phyloP scores from a whole-genome alignment of 495 filamentous ascomycete genomes.

The Amorphotheca resinae region DNA sequence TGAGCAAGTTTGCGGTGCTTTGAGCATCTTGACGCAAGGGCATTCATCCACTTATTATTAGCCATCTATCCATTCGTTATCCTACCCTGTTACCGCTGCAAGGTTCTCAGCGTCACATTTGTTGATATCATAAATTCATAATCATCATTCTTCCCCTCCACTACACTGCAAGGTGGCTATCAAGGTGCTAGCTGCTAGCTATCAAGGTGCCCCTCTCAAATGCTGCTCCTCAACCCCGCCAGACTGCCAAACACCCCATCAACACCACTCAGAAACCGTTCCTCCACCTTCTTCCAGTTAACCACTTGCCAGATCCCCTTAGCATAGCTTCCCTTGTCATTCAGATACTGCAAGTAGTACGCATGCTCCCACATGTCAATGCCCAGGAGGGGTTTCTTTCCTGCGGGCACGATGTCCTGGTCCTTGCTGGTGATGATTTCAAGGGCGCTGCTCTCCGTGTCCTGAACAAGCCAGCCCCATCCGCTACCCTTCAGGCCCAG shows the following conservation, averaged over 20 bases:
- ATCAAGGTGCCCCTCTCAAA: no score
- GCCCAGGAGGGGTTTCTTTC: constrained; percentile 63
- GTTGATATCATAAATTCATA: not conserved
- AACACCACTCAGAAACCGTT: not conserved
- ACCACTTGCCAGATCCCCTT: constrained; percentile 70
- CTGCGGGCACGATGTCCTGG: constrained; percentile 78
- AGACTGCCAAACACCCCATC: not conserved
- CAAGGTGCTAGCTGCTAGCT: constrained; percentile 3
- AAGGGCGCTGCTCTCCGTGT: constrained; percentile 67
- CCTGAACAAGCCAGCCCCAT: constrained; percentile 95
- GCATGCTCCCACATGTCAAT: constrained; percentile 90
- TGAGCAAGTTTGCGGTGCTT: constrained; percentile 5
- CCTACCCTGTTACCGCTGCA: not conserved
- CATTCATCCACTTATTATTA: not conserved
- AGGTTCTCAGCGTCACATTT: not conserved
- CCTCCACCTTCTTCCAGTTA: constrained; percentile 70
- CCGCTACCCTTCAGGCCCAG: constrained; percentile 88
- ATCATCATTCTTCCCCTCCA: not conserved
- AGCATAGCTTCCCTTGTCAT: constrained; percentile 76
- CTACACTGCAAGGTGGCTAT: not conserved
- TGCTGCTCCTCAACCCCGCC: constrained; percentile 2
- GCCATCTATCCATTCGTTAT: not conserved
- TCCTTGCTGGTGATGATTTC: constrained; percentile 66
- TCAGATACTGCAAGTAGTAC: constrained; percentile 64
- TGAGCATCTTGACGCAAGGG: not conserved